Conservation (phyloP, 257 asterid species). For the Solanum rostratum region DNA sequence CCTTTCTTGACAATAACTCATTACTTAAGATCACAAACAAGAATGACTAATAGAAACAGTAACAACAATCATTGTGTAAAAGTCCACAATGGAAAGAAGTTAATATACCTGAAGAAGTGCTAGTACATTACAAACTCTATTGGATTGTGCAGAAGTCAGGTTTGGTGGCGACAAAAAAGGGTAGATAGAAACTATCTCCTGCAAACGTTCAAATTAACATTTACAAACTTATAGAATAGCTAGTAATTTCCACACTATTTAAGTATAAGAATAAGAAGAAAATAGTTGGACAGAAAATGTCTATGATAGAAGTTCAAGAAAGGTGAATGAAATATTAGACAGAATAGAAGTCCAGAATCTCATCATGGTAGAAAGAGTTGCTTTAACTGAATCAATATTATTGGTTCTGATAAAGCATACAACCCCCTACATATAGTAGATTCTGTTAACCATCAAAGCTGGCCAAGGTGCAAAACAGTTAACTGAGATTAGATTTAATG, state of each 20-base stretch:
- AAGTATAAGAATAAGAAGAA: neutral
- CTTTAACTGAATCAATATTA: neutral
- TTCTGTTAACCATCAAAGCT: neutral
- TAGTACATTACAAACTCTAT: constrained; percentile 23
- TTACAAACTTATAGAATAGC: constrained; percentile 2
- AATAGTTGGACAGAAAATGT: neutral
- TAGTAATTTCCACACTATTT: neutral
- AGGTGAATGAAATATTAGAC: neutral
- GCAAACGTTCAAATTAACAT: neutral
- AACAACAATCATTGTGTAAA: neutral
- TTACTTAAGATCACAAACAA: neutral
- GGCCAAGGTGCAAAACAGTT: neutral
- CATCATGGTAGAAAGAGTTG: neutral
- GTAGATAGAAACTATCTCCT: constrained; percentile 27
- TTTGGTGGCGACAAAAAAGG: constrained; percentile 17
- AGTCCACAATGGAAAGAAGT: neutral
- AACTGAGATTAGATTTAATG: neutral
- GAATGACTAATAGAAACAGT: neutral
- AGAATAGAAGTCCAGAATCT: neutral
- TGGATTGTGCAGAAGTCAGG: constrained; percentile 20
- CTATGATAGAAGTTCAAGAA: neutral
- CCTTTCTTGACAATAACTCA: neutral
- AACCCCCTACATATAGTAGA: neutral
- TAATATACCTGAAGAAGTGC: constrained; percentile 31
- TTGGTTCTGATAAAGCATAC: neutral